phyloP scores from a whole-genome alignment of 768 basidiomycete species.

The Boletus rubroflammeus region DNA sequence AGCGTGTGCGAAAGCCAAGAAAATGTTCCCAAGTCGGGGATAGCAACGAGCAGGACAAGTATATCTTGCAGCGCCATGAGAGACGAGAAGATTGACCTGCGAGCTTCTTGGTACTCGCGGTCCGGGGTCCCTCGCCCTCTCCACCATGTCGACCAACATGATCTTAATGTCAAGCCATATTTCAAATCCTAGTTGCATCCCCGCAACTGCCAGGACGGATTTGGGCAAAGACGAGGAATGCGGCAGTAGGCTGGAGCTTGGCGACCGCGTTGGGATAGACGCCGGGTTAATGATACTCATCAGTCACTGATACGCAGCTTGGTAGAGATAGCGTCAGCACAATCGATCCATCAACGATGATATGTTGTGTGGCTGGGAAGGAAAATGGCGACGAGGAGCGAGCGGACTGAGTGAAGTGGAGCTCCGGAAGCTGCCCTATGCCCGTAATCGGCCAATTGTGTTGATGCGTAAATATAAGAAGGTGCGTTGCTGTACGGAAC shows the following conservation, averaged over 20 bases:
- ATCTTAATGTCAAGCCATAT: constrained; percentile 6
- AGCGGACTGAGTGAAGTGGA: constrained; percentile 3
- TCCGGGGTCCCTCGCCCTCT: constrained; percentile 12
- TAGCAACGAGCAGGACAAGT: constrained; percentile 21
- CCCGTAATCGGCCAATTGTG: constrained; percentile 20
- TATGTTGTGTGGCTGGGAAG: background rate
- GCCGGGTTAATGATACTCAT: constrained; percentile 1
- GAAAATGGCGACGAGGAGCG: background rate
- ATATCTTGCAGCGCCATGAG: constrained; percentile 18
- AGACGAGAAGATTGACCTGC: constrained; percentile 16
- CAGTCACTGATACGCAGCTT: constrained; percentile 5
- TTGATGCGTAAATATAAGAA: constrained; percentile 14
- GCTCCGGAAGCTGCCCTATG: constrained; percentile 10
- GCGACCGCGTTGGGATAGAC: constrained; percentile 16
- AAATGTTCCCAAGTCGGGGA: constrained; percentile 16
- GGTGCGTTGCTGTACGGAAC: constrained; percentile 19
- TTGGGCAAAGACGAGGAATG: constrained; percentile 13
- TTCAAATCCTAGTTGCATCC: constrained; percentile 18
- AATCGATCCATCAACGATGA: constrained; percentile 19
- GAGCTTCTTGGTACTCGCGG: constrained; percentile 7
- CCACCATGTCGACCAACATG: constrained; percentile 10
- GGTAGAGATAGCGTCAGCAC: background rate
- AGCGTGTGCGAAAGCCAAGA: constrained; percentile 17
- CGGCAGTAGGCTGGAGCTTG: constrained; percentile 24
- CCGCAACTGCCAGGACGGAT: constrained; percentile 18